Conservation (phyloP, 345 rosid genomes). For the Salix exigua region DNA sequence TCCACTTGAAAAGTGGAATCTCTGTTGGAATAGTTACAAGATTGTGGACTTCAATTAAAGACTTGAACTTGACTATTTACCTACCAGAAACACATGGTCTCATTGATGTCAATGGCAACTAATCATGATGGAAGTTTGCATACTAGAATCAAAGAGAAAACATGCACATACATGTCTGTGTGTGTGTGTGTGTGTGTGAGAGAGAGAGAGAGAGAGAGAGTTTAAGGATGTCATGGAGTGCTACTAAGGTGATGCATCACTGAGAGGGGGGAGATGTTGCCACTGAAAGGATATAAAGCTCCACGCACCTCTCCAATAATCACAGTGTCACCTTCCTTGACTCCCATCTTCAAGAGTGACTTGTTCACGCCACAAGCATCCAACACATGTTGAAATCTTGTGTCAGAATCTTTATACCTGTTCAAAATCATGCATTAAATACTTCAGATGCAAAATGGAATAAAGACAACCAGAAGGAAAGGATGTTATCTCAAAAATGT, state of each 20-base stretch:
- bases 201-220: background rate
- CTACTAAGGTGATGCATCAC: background rate
- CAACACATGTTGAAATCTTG: constrained; percentile 80
- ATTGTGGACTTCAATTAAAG: background rate
- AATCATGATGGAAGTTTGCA: background rate
- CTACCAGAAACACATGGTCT: background rate
- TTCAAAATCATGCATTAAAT: constrained; percentile 16
- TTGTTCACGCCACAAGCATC: constrained; percentile 88
- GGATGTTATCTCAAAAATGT: background rate
- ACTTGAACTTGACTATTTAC: background rate
- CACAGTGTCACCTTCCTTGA: constrained; percentile 91
- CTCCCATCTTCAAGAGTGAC: constrained; percentile 69
- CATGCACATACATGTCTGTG: background rate
- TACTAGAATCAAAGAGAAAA: background rate
- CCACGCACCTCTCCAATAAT: constrained; percentile 77
- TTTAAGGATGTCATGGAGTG: background rate
- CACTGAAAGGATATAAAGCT: background rate
- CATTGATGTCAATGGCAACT: background rate
- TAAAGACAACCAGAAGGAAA: background rate
- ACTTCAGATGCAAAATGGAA: background rate
- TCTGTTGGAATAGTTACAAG: background rate
- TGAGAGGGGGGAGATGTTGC: background rate
- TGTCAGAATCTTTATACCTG: constrained; percentile 84
- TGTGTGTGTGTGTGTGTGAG: background rate
- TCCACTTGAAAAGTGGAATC: background rate